A percentile compares a stretch with the other conserved stretches of the same genome.
These are phyloP conservation scores for Fomitopsis betulina DNA, from an alignment of 1,284 basidiomycete genomes.

Conservation along the genomic window DNA sequence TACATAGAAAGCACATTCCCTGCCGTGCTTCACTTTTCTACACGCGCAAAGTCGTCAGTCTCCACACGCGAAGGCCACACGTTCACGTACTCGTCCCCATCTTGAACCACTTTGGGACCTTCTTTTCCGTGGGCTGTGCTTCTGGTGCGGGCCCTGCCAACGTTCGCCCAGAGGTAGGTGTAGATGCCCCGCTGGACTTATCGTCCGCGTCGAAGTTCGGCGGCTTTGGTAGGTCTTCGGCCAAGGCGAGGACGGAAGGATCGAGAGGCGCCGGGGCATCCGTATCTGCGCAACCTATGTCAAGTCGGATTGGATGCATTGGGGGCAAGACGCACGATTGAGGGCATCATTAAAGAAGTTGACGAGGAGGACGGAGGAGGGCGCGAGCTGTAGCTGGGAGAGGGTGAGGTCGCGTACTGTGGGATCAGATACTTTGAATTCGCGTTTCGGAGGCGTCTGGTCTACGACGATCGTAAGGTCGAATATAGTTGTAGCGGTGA, in stretches of 20 bases:
- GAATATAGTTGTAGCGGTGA: not conserved
- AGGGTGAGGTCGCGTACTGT: constrained; percentile 64
- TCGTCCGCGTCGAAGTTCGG: constrained; percentile 29
- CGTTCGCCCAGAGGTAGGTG: constrained; percentile 5
- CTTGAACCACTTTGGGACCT: constrained; percentile 75
- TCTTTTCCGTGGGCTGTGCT: constrained; percentile 36
- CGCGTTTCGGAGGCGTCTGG: constrained; percentile 76
- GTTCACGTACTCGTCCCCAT: constrained; percentile 31
- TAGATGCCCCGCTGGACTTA: constrained; percentile 1
- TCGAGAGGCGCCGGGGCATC: constrained; percentile 61
- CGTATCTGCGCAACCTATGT: constrained; percentile 11
- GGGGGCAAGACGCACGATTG: constrained; percentile 49
- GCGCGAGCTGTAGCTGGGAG: constrained; percentile 69
- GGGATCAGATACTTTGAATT: constrained; percentile 75
- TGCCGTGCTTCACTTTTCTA: not conserved
- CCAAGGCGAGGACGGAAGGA: constrained; percentile 47
- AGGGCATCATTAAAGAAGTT: constrained; percentile 69
- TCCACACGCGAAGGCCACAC: not conserved
- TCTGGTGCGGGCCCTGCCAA: constrained; percentile 6
- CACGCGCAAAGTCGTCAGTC: not conserved
- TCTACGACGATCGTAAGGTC: constrained; percentile 37
- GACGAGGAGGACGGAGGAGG: constrained; percentile 73
- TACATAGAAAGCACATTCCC: not conserved
- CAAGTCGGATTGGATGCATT: constrained; percentile 1
- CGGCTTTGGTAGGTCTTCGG: constrained; percentile 59